These are phyloP conservation scores for Teratosphaeria zuluensis DNA, from an alignment of 2,329 filamentous ascomycete species.

Conservation along the genomic window DNA sequence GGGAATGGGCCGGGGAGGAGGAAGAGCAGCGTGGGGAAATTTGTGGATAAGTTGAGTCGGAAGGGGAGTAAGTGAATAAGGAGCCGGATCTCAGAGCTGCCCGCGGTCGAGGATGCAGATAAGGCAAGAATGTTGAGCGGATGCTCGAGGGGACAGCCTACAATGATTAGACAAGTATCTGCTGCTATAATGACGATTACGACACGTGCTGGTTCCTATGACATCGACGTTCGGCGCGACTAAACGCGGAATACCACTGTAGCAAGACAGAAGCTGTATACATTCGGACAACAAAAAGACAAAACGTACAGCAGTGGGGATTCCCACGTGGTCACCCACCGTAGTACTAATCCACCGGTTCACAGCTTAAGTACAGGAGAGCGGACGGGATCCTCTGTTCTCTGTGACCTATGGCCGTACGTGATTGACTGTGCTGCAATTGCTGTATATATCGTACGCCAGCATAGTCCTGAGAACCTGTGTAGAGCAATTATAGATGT, in stretches of 20 bases:
- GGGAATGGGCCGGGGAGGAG: slow-evolving; percentile 1
- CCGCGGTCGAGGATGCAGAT: no score
- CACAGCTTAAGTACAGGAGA: no score
- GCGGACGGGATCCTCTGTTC: no score
- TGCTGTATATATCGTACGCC: no score
- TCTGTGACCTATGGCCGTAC: no score
- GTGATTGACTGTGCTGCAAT: no score
- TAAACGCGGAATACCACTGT: not conserved
- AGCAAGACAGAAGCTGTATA: not conserved
- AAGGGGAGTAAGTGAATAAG: not conserved
- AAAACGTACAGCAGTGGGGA: not conserved
- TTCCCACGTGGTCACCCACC: not conserved
- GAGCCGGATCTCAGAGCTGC: not conserved
- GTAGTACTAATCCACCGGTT: not conserved
- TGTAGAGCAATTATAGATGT: no score
- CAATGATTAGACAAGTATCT: not conserved
- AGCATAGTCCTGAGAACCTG: no score
- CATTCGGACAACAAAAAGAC: no score
- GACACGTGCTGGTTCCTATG: not conserved
- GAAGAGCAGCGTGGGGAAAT: not conserved
- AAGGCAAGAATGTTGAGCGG: not conserved
- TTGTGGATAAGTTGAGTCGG: not conserved
- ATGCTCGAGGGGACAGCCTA: not conserved
- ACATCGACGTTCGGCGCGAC: not conserved
- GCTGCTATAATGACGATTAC: not conserved